Percentiles rank a stretch among this genome's conserved stretches.
phyloP scores from a whole-genome alignment of 2,329 filamentous ascomycete species.

The Stylonectria norvegica region DNA sequence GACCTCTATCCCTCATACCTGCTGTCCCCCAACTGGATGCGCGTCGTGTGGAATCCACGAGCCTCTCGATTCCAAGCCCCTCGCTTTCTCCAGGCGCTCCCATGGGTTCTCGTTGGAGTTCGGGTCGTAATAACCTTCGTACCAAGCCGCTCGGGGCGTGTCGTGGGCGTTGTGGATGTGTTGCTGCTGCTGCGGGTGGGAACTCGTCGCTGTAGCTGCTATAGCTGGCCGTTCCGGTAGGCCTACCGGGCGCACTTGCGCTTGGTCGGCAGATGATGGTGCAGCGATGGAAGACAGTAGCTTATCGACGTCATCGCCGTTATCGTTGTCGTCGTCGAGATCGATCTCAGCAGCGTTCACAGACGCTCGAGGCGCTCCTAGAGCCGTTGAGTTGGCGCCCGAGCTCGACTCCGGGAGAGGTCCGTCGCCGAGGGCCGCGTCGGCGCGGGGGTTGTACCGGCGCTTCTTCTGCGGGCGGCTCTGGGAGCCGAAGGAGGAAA shows the following conservation, averaged over 20 bases:
- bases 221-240: conserved; percentile 33
- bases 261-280: conserved; percentile 11
- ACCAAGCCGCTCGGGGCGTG: conserved; percentile 45
- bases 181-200: background rate
- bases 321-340: conserved; percentile 39
- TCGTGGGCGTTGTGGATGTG: background rate
- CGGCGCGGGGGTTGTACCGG: conserved; percentile 58
- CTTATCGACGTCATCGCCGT: background rate
- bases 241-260: conserved; percentile 32
- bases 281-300: background rate
- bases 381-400: conserved; percentile 37
- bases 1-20: background rate
- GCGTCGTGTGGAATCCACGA: conserved; percentile 39
- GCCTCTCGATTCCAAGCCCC: conserved; percentile 42
- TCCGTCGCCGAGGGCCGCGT: conserved; percentile 37
- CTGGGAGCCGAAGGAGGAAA: conserved; percentile 64
- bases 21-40: background rate
- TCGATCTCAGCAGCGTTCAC: conserved; percentile 46
- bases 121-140: conserved; percentile 65
- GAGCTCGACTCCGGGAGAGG: conserved; percentile 25
- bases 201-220: conserved; percentile 1
- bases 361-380: conserved; percentile 21
- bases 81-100: conserved; percentile 52
- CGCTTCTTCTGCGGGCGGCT: conserved; percentile 59
- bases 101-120: conserved; percentile 72